Evolutionary conservation across 73 alveolate species (phyloP).

Genomic region (Tetrahymena elliotti): DNA sequence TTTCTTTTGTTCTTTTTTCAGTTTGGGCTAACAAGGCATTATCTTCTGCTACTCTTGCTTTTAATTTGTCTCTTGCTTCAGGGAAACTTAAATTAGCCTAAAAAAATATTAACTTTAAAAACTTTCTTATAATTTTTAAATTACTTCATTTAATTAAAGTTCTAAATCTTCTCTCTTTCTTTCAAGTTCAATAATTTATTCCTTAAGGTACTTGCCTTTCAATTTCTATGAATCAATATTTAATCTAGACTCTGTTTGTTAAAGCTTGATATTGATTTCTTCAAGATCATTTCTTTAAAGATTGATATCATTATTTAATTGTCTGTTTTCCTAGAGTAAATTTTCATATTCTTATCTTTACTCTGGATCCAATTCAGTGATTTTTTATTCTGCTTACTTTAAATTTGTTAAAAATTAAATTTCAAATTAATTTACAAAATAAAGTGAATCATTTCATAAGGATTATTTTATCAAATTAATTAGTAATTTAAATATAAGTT

Average conservation of each 20-base stretch:
- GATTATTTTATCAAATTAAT: too few species aligned
- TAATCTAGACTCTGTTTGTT: conserved; percentile 78
- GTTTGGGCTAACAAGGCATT: conserved; percentile 75
- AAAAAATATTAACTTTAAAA: not conserved
- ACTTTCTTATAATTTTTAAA: not conserved
- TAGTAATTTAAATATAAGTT: too few species aligned
- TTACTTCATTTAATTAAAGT: conserved; percentile 81
- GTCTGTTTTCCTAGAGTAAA: conserved; percentile 76
- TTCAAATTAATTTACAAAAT: too few species aligned
- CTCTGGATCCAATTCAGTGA: conserved; percentile 91
- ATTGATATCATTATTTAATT: conserved; percentile 63
- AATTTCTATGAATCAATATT: conserved; percentile 81
- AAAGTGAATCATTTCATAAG: too few species aligned
- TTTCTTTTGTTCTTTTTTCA: conserved; percentile 86
- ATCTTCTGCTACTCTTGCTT: conserved; percentile 86
- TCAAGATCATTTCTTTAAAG: conserved; percentile 74
- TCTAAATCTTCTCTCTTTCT: conserved; percentile 93
- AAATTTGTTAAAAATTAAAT: not conserved
- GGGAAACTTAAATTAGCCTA: conserved; percentile 81
- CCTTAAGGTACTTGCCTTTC: conserved; percentile 88
- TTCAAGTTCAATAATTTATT: conserved; percentile 60
- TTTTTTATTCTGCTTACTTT: conserved; percentile 62
- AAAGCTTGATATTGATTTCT: conserved; percentile 67
- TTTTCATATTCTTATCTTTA: conserved; percentile 80
- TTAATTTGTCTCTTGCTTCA: conserved; percentile 88